phyloP scores from a whole-genome alignment of 495 filamentous ascomycete species.

The Penicillium macrosclerotiorum region DNA sequence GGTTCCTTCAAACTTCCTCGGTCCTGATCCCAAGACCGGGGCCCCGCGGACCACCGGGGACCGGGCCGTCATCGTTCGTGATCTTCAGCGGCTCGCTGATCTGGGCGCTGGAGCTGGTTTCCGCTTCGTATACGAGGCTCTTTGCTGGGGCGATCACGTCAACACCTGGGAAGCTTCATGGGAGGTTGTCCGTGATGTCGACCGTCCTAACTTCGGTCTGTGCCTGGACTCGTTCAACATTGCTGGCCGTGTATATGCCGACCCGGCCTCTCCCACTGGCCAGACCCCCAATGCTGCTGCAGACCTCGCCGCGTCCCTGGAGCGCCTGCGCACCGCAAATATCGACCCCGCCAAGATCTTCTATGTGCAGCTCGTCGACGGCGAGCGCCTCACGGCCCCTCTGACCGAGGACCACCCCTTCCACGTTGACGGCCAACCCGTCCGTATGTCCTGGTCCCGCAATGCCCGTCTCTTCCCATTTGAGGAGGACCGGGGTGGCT shows the following conservation, averaged over 20 bases:
- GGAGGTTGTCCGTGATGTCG: slow-evolving; percentile 62
- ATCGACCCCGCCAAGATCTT: slow-evolving; percentile 71
- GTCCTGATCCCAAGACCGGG: slow-evolving; percentile 40
- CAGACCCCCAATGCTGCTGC: slow-evolving; percentile 55
- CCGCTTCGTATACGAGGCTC: slow-evolving; percentile 73
- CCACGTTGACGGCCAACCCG: slow-evolving; percentile 59
- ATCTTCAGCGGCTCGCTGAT: slow-evolving; percentile 65
- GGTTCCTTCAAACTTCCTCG: slow-evolving; percentile 71
- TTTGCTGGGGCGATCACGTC: slow-evolving; percentile 71
- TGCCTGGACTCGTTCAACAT: slow-evolving; percentile 85
- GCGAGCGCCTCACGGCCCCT: slow-evolving; percentile 58
- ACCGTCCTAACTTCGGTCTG: slow-evolving; percentile 72
- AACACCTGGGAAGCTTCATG: slow-evolving; percentile 73
- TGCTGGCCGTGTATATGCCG: slow-evolving; percentile 69
- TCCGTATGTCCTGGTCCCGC: slow-evolving; percentile 77
- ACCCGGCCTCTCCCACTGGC: slow-evolving; percentile 57
- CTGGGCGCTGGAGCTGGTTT: slow-evolving; percentile 54
- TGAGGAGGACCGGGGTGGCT: slow-evolving; percentile 67
- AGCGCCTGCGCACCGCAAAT: slow-evolving; percentile 46
- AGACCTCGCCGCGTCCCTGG: slow-evolving; percentile 56
- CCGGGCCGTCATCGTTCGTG: slow-evolving; percentile 56
- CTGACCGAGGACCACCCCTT: slow-evolving; percentile 62
- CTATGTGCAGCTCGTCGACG: slow-evolving; percentile 79
- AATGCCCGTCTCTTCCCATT: slow-evolving; percentile 76
- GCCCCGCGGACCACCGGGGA: slow-evolving; percentile 50